Percentiles rank a stretch among this genome's conserved stretches.
phyloP scores from a whole-genome alignment of 441 rosid genomes.

The Erodium trifolium region DNA sequence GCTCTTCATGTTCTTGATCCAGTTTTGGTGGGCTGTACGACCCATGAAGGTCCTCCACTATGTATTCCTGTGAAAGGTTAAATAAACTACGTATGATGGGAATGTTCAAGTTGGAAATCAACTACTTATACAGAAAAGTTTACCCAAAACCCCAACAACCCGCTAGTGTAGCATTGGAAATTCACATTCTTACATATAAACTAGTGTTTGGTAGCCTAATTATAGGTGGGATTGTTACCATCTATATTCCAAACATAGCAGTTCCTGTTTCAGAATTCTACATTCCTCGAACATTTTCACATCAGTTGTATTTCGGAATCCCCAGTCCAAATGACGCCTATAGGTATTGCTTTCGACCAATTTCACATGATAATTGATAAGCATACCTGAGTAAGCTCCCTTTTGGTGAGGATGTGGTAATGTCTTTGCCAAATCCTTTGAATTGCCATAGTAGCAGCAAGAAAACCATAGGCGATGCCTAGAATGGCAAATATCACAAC shows the following conservation, averaged over 20 bases:
- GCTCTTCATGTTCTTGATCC: slow-evolving; percentile 69
- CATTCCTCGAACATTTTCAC: neutral
- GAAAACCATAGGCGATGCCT: slow-evolving; percentile 91
- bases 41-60: slow-evolving; percentile 86
- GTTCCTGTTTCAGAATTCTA: neutral
- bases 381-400: slow-evolving; percentile 77
- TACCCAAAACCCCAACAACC: neutral
- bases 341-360: slow-evolving; percentile 18
- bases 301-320: neutral
- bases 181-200: neutral
- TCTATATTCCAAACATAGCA: slow-evolving; percentile 23
- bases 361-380: slow-evolving; percentile 13
- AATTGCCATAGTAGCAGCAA: slow-evolving; percentile 87
- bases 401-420: slow-evolving; percentile 83
- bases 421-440: slow-evolving; percentile 97
- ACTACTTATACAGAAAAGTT: too few relatives aligned
- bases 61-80: slow-evolving; percentile 44
- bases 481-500: slow-evolving; percentile 82
- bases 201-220: neutral
- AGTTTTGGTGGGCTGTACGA: slow-evolving; percentile 70
- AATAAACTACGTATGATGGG: too few relatives aligned
- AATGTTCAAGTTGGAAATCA: too few relatives aligned
- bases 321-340: neutral
- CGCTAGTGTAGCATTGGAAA: neutral
- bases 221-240: neutral